Percentiles rank a stretch among this genome's conserved stretches.
Conservation (phyloP, 148 eudicot species). For the Nepenthes gracilis region DNA sequence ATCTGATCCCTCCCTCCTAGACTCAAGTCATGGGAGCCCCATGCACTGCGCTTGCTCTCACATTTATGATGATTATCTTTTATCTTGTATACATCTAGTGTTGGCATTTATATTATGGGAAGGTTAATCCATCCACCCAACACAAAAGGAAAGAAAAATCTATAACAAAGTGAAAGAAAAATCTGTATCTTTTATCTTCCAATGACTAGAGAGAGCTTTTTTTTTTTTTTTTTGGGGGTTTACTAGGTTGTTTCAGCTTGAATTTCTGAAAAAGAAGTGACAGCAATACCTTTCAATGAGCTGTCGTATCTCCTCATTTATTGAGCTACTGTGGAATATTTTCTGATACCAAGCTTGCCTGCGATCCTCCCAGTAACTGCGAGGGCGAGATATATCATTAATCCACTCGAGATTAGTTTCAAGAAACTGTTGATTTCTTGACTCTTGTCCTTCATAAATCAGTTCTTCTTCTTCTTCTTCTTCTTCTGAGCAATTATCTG, state of each 20-base stretch:
- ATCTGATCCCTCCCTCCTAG: too few species aligned
- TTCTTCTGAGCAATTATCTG: background rate
- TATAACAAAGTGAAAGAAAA: too few species aligned
- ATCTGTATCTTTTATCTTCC: too few species aligned
- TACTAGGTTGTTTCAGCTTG: background rate
- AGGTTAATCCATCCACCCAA: too few species aligned
- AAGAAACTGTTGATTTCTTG: conserved; percentile 2
- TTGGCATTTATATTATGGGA: too few species aligned
- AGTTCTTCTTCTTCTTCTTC: conserved; percentile 9
- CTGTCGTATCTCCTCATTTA: conserved; percentile 54
- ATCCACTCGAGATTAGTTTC: conserved; percentile 52
- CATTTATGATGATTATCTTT: background rate
- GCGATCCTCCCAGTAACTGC: conserved; percentile 73
- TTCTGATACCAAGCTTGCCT: conserved; percentile 73
- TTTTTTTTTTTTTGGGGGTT: background rate
- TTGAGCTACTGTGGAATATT: conserved; percentile 38
- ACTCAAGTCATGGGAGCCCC: too few species aligned
- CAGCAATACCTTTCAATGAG: conserved; percentile 59
- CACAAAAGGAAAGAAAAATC: too few species aligned
- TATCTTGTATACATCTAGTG: too few species aligned
- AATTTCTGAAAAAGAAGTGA: background rate
- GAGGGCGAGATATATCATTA: conserved; percentile 61
- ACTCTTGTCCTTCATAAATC: conserved; percentile 17
- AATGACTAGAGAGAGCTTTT: background rate
- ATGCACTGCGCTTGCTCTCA: too few species aligned